These are phyloP conservation scores for Pythium sukuiense DNA, from an alignment of 352 stramenopile genomes.

Conservation along the genomic window DNA sequence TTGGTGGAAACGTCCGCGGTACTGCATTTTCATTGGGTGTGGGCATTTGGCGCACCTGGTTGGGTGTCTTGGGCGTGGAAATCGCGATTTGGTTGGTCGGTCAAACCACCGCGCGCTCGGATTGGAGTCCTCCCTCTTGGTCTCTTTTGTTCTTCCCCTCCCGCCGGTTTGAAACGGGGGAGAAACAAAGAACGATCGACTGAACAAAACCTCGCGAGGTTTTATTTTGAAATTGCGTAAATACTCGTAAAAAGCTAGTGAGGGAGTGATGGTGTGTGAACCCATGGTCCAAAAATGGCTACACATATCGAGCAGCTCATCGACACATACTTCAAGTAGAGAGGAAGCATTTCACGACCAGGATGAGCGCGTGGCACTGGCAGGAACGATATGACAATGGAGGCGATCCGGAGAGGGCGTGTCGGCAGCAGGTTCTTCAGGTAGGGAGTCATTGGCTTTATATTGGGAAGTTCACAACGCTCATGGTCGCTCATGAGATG, in stretches of 20 bases:
- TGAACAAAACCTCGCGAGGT: slow-evolving; percentile 30
- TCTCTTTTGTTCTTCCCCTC: slow-evolving; percentile 18
- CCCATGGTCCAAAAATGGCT: slow-evolving; percentile 24
- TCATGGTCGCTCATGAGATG: not conserved
- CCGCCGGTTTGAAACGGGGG: slow-evolving; percentile 10
- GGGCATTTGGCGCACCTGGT: slow-evolving; percentile 38
- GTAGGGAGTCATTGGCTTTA: slow-evolving; percentile 17
- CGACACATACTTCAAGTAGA: not conserved
- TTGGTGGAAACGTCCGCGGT: slow-evolving; percentile 71
- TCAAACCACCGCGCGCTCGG: slow-evolving; percentile 9
- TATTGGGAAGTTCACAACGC: no score
- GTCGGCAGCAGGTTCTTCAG: slow-evolving; percentile 50
- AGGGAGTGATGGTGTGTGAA: slow-evolving; percentile 24
- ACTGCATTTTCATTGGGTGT: slow-evolving; percentile 66
- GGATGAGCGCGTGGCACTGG: slow-evolving; percentile 55
- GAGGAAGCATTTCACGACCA: not conserved
- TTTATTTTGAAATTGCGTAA: slow-evolving; percentile 14
- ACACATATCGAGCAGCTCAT: slow-evolving; percentile 2
- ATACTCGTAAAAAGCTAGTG: slow-evolving; percentile 16
- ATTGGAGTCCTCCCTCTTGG: not conserved
- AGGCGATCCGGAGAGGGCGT: slow-evolving; percentile 39
- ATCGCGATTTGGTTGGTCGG: slow-evolving; percentile 39
- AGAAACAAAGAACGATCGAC: not conserved
- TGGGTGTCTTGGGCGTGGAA: slow-evolving; percentile 31
- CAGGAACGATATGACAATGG: slow-evolving; percentile 47